Base-by-base conservation (phyloP, 306 rosid species). In the Oxytropis ochrocephala region DNA sequence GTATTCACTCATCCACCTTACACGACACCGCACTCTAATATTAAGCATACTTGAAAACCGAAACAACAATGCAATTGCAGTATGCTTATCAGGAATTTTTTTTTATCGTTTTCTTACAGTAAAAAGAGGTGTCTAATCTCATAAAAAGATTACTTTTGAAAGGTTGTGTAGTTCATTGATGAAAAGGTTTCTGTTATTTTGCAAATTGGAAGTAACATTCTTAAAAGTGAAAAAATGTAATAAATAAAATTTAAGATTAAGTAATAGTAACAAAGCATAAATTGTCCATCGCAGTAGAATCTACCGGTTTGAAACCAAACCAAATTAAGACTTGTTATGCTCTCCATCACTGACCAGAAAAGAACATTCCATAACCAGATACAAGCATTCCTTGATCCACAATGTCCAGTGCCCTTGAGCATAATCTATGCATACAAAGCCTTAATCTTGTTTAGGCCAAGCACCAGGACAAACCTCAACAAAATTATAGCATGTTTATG, bases 221-320 rank as follows among this genome's bases (percentile, higher is more conserved):
- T 19, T 51, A 21, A 17, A 11, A 13, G 30, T 11, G 19, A 12
- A 11, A 27, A n/a, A 29, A 18, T 43, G 5, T 16, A 11, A 64
- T 54, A 6, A 32, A 61, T 9, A n/a, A 13, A 27, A 13, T 52
- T 16, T 19, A 38, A 64, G 33, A 48, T 42, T 16, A 8, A 61
- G 19, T 27, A 63, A 16, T 16, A 54, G 9, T 58, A 50, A 36
- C 58, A 59, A 35, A 61, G 19, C 43, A 57, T 54, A 52, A 21
- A 5, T 21, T n/a, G 38, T 67, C 18, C 60, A 59, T 57, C 17
- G 2, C 39, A 1, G 30, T 50, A 48, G 29, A 41, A 55, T 61
- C 35, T 49, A 51, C 70, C 33, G 52, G 8, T 38, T 69, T 50
- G 14, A 24, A 72, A 53, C 62, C 47, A 27, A 65, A 70, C 54